Conservation (phyloP, 768 basidiomycete species). For the Dioszegia crocea region DNA sequence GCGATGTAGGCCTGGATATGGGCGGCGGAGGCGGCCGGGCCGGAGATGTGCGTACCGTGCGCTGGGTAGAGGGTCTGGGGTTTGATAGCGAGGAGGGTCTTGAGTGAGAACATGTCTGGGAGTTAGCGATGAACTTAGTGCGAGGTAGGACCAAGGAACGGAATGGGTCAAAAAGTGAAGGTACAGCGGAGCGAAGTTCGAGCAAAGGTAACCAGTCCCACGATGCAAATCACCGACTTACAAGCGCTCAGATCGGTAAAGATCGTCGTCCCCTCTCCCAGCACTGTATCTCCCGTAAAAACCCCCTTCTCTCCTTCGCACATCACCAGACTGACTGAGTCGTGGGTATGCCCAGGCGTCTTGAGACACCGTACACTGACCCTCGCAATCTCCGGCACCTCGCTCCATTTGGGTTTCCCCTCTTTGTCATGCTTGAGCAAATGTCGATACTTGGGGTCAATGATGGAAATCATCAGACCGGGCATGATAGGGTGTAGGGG, state of each 20-base stretch:
- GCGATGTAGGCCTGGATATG: constrained; percentile 68
- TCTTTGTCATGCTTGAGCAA: constrained; percentile 37
- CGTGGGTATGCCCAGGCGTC: constrained; percentile 84
- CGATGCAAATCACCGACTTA: too few species aligned
- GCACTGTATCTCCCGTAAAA: constrained; percentile 85
- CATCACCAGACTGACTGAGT: constrained; percentile 73
- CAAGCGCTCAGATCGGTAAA: constrained; percentile 75
- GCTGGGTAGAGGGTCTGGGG: constrained; percentile 67
- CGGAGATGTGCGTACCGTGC: constrained; percentile 71
- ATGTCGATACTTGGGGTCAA: constrained; percentile 37
- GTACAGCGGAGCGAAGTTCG: too few species aligned
- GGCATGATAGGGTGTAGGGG: constrained; percentile 41
- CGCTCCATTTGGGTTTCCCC: constrained; percentile 39
- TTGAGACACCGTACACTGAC: constrained; percentile 64
- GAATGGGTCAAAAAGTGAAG: too few species aligned
- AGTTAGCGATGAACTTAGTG: too few species aligned
- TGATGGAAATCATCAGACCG: constrained; percentile 41
- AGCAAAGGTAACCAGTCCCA: too few species aligned
- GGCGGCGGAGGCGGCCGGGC: constrained; percentile 55
- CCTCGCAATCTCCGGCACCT: constrained; percentile 35
- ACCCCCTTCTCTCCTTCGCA: constrained; percentile 63
- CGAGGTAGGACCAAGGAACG: too few species aligned
- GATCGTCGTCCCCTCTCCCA: constrained; percentile 84
- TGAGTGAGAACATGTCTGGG: constrained; percentile 45
- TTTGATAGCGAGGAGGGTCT: constrained; percentile 33